These are phyloP conservation scores for Vanderwaltozyma verrucispora DNA, from an alignment of 805 yeast genomes.

Conservation along the genomic window DNA sequence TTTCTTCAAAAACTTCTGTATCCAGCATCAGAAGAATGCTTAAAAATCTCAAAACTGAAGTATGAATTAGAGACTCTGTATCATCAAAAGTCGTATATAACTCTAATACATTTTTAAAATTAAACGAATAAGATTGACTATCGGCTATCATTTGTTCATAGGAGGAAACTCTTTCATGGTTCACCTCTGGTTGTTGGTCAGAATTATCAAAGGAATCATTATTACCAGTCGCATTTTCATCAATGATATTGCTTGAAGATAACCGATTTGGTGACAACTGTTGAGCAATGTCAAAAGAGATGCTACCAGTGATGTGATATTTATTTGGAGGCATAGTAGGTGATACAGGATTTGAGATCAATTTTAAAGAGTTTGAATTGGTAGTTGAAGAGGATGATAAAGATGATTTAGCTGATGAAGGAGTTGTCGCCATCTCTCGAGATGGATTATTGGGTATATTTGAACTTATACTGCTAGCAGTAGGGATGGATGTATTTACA, in stretches of 20 bases:
- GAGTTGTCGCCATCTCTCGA: background rate
- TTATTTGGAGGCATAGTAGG: background rate
- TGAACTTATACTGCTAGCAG: background rate
- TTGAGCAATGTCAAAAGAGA: conserved; percentile 1
- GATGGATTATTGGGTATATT: conserved; percentile 1
- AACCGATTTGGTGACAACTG: background rate
- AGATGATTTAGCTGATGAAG: background rate
- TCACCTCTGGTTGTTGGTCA: background rate
- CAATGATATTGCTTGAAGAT: background rate
- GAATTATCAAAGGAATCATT: background rate
- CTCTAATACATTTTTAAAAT: conserved; percentile 15
- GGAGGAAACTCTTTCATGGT: background rate
- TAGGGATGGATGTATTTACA: background rate
- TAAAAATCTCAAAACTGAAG: conserved; percentile 20
- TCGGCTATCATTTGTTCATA: background rate
- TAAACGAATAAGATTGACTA: background rate
- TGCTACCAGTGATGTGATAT: background rate
- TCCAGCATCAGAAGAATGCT: conserved; percentile 19
- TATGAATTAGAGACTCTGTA: conserved; percentile 20
- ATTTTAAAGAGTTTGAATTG: background rate
- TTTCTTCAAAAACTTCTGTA: conserved; percentile 16
- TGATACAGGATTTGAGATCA: conserved; percentile 1
- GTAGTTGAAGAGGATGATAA: background rate
- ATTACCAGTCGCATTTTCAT: background rate
- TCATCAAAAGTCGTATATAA: conserved; percentile 19